Conservation (phyloP, 1,284 basidiomycete species). For the Fistulinella cinereoalba region DNA sequence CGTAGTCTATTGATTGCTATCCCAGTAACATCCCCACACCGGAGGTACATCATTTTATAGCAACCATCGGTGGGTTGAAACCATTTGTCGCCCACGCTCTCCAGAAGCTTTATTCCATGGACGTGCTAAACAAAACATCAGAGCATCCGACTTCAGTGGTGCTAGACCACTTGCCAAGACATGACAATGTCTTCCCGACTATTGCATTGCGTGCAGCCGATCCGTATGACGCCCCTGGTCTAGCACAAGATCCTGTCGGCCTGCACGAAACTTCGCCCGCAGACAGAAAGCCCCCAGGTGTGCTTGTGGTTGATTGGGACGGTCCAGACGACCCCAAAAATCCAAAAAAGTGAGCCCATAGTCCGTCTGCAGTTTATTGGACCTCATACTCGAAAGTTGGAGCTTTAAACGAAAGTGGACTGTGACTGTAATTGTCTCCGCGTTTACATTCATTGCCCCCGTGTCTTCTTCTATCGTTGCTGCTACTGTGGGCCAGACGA, state of each 20-base stretch:
- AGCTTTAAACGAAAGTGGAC: slow-evolving; percentile 46
- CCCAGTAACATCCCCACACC: too few species aligned
- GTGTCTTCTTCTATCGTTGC: slow-evolving; percentile 65
- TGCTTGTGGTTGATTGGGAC: slow-evolving; percentile 36
- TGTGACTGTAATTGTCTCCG: slow-evolving; percentile 46
- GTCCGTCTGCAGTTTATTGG: background rate
- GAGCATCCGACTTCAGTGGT: too few species aligned
- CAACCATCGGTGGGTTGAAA: too few species aligned
- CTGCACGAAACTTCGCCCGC: background rate
- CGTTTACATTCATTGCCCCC: slow-evolving; percentile 50
- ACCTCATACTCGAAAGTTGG: slow-evolving; percentile 40
- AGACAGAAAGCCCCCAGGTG: background rate
- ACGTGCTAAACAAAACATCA: too few species aligned
- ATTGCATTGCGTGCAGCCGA: slow-evolving; percentile 10
- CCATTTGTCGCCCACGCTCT: too few species aligned
- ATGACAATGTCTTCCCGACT: slow-evolving; percentile 11
- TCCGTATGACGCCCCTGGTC: accelerated
- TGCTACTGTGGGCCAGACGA: slow-evolving; percentile 55
- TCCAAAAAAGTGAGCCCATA: slow-evolving; percentile 33
- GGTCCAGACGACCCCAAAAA: slow-evolving; percentile 36
- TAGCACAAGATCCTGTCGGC: background rate
- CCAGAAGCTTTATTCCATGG: too few species aligned
- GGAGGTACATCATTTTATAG: too few species aligned
- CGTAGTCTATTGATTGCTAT: too few species aligned
- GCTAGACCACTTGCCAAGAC: too few species aligned